These are phyloP conservation scores for Zoysia matrella DNA, from an alignment of 202 grass and related monocot species.

Conservation along the genomic window DNA sequence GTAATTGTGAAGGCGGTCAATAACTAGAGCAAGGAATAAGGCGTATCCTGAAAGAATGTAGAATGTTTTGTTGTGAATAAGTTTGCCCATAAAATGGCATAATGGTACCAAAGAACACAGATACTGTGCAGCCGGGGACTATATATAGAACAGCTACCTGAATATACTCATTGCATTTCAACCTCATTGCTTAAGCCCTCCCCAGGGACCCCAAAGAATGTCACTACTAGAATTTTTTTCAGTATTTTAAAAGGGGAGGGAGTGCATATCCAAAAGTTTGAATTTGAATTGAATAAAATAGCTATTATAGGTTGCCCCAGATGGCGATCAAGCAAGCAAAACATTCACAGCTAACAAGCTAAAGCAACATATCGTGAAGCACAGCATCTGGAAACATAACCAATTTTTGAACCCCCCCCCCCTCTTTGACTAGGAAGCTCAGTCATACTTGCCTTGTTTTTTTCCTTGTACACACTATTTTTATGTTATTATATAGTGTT, in stretches of 20 bases:
- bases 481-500: neutral
- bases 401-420: too few species aligned
- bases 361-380: neutral
- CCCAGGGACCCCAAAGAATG: neutral
- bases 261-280: constrained; percentile 4
- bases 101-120: neutral
- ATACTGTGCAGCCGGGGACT: neutral
- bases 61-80: neutral
- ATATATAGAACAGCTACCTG: neutral
- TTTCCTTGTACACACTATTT: neutral
- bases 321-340: neutral
- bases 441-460: too few species aligned
- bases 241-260: neutral
- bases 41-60: constrained; percentile 64
- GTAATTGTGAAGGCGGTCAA: constrained; percentile 77
- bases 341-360: neutral
- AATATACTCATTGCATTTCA: neutral
- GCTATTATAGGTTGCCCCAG: neutral
- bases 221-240: neutral
- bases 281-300: neutral
- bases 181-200: neutral
- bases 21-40: constrained; percentile 79
- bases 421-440: too few species aligned
- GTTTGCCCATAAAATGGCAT: constrained; percentile 4
- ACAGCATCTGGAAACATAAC: too few species aligned